Evolutionary conservation across 306 rosid species (phyloP).

Genomic region (Hippophae tibetana): DNA sequence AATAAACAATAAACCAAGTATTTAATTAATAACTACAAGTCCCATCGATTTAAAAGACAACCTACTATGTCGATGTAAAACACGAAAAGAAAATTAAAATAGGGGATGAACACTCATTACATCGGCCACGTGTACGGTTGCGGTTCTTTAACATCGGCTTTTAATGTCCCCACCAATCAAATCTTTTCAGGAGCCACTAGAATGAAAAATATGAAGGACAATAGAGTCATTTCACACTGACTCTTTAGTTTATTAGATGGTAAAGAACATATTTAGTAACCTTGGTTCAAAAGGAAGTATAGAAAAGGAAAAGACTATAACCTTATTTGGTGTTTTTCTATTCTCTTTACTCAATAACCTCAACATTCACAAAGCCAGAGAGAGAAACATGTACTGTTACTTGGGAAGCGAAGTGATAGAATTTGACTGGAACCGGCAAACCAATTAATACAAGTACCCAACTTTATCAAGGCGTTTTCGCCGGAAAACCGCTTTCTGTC

Average conservation of each 20-base stretch:
- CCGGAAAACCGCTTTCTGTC: conserved; percentile 12
- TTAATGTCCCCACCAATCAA: too few species aligned
- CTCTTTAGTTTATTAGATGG: background rate
- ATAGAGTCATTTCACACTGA: conserved; percentile 4
- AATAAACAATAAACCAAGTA: too few species aligned
- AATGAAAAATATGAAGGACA: too few species aligned
- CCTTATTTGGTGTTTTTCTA: conserved; percentile 11
- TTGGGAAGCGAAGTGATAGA: conserved; percentile 11
- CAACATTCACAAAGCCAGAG: background rate
- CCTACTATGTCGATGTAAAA: too few species aligned
- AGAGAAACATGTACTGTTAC: conserved; percentile 6
- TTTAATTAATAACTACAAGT: too few species aligned
- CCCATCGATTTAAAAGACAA: too few species aligned
- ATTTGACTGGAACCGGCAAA: conserved; percentile 6
- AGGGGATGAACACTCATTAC: too few species aligned
- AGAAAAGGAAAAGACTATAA: conserved; percentile 18
- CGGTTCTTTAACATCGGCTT: too few species aligned
- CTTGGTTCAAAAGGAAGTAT: conserved; percentile 22
- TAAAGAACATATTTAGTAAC: conserved; percentile 32
- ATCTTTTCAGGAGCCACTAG: too few species aligned
- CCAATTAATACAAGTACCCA: background rate
- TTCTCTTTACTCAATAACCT: background rate
- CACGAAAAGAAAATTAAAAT: too few species aligned
- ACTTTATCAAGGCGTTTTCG: background rate
- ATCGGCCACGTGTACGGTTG: too few species aligned